These are phyloP conservation scores for Rhinocladiella mackenziei DNA, from an alignment of 2,329 filamentous ascomycete genomes.

Conservation along the genomic window DNA sequence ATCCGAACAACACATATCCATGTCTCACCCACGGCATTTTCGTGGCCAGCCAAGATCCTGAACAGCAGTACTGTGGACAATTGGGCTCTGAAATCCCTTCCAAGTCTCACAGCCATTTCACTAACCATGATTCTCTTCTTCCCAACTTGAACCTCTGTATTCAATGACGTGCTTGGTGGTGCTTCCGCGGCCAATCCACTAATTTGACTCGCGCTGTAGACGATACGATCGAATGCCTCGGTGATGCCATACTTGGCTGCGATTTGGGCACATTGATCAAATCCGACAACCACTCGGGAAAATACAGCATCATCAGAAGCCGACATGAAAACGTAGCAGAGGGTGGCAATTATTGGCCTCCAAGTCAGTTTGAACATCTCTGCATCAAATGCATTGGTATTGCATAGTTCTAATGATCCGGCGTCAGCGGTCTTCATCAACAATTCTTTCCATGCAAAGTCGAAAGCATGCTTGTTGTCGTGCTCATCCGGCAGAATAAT, in stretches of 20 bases:
- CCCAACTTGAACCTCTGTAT: slow-evolving; percentile 84
- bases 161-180: slow-evolving; percentile 77
- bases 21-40: slow-evolving; percentile 64
- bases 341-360: slow-evolving; percentile 87
- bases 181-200: slow-evolving; percentile 75
- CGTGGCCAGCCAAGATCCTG: slow-evolving; percentile 81
- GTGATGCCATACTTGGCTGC: slow-evolving; percentile 77
- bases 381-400: slow-evolving; percentile 92
- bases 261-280: slow-evolving; percentile 92
- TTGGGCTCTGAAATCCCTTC: slow-evolving; percentile 87
- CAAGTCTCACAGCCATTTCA: slow-evolving; percentile 92
- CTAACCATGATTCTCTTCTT: slow-evolving; percentile 97
- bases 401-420: slow-evolving; percentile 69
- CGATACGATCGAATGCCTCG: slow-evolving; percentile 87
- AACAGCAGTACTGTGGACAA: slow-evolving; percentile 94
- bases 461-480: slow-evolving; percentile 92
- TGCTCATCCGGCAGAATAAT: slow-evolving; percentile 97
- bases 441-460: slow-evolving; percentile 95
- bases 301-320: slow-evolving; percentile 96
- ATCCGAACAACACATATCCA: slow-evolving; percentile 71
- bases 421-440: slow-evolving; percentile 76
- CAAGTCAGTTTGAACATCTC: slow-evolving; percentile 97
- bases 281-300: slow-evolving; percentile 85
- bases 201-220: slow-evolving; percentile 85
- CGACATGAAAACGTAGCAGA: slow-evolving; percentile 98